These are phyloP conservation scores for Favolaschia claudopus DNA, from an alignment of 768 basidiomycete species.

Conservation along the genomic window DNA sequence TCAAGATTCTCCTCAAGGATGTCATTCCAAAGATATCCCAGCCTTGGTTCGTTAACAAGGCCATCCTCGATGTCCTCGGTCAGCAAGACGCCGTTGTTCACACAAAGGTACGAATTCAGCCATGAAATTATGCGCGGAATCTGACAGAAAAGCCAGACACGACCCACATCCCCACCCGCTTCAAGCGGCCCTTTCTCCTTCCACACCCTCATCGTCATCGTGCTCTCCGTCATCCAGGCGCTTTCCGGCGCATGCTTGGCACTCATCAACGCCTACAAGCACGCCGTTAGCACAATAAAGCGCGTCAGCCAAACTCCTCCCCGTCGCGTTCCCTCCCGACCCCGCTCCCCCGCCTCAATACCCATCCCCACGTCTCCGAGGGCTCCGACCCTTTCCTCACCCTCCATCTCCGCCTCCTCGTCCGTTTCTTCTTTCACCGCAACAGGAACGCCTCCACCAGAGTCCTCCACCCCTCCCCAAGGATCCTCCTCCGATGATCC, in stretches of 20 bases:
- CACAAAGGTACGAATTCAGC: slow-evolving; percentile 39
- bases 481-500: slow-evolving; percentile 6
- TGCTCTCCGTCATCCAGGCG: slow-evolving; percentile 78
- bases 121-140: background rate
- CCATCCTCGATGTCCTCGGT: slow-evolving; percentile 72
- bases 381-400: slow-evolving; percentile 7
- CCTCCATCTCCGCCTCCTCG: slow-evolving; percentile 24
- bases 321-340: slow-evolving; percentile 21
- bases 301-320: slow-evolving; percentile 59
- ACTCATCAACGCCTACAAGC: slow-evolving; percentile 73
- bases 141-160: slow-evolving; percentile 30
- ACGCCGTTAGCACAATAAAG: slow-evolving; percentile 68
- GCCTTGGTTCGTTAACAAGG: slow-evolving; percentile 89
- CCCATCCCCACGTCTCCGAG: slow-evolving; percentile 4
- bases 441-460: slow-evolving; percentile 18
- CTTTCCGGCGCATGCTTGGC: slow-evolving; percentile 74
- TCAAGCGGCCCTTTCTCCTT: slow-evolving; percentile 48
- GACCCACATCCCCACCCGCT: slow-evolving; percentile 34
- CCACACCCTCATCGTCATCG: slow-evolving; percentile 62
- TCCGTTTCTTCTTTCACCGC: slow-evolving; percentile 21
- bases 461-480: background rate
- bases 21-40: slow-evolving; percentile 76
- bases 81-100: slow-evolving; percentile 41
- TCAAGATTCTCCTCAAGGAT: slow-evolving; percentile 77
- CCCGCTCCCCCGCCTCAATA: slow-evolving; percentile 15